Conservation (phyloP, 495 filamentous ascomycete genomes). For the Neurospora sp. region DNA sequence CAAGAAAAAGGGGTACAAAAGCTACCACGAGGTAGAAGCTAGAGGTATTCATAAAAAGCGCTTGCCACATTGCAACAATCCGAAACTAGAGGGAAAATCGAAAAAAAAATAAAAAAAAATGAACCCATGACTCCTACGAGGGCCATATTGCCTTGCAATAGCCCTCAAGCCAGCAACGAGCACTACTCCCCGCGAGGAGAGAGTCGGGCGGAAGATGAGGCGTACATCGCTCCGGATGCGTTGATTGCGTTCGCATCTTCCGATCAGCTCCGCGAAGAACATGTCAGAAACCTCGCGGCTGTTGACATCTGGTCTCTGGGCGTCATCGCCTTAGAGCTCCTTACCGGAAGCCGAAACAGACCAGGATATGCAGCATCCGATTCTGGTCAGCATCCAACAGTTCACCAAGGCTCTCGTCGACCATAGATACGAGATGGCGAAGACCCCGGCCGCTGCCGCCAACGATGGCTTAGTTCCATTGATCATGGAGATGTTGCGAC, state of each 20-base stretch:
- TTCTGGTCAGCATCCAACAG: not conserved
- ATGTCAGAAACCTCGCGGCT: not conserved
- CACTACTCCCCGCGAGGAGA: not conserved
- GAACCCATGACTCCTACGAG: too few relatives aligned
- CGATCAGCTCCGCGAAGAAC: not conserved
- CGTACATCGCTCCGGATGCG: not conserved
- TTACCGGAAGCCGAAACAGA: not conserved
- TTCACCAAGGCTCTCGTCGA: not conserved
- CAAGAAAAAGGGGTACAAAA: too few relatives aligned
- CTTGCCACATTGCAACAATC: too few relatives aligned
- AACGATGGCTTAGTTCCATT: too few relatives aligned
- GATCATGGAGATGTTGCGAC: too few relatives aligned
- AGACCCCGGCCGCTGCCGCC: too few relatives aligned
- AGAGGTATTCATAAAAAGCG: too few relatives aligned
- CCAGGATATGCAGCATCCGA: not conserved
- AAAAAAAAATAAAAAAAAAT: too few relatives aligned
- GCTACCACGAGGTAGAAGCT: too few relatives aligned
- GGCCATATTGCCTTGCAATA: too few relatives aligned
- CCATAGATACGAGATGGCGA: not conserved
- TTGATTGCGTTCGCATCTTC: not conserved
- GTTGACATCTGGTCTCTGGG: not conserved
- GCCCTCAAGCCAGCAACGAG: not conserved
- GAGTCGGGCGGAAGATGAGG: not conserved
- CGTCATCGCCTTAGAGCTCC: not conserved
- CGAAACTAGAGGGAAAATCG: too few relatives aligned